A percentile compares a stretch with the other conserved stretches of the same genome.
These are phyloP conservation scores for Sphaerobolus stellatus DNA, from an alignment of 1,284 basidiomycete genomes.

Conservation along the genomic window DNA sequence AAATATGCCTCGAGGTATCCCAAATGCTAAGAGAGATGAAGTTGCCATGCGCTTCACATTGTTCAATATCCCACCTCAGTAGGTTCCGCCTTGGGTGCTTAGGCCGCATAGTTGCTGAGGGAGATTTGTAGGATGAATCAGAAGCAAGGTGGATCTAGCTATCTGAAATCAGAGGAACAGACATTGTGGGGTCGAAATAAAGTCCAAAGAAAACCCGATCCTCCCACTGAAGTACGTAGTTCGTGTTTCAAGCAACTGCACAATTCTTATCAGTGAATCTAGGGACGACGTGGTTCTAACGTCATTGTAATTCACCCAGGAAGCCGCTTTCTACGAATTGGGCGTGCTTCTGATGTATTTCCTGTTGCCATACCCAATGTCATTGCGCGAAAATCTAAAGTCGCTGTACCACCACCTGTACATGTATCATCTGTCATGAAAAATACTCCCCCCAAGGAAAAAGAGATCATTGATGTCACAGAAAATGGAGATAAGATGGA, in stretches of 20 bases:
- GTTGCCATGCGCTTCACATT: constrained; percentile 74
- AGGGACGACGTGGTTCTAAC: constrained; percentile 66
- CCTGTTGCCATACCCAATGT: constrained; percentile 76
- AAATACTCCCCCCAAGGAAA: background rate
- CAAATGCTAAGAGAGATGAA: constrained; percentile 75
- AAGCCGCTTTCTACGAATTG: constrained; percentile 83
- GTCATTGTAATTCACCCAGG: constrained; percentile 94
- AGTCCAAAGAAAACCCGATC: constrained; percentile 42
- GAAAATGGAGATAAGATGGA: constrained; percentile 1
- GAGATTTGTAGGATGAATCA: constrained; percentile 57
- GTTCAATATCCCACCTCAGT: constrained; percentile 78
- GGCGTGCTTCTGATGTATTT: constrained; percentile 84
- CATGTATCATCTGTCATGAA: constrained; percentile 1
- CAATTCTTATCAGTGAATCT: constrained; percentile 7
- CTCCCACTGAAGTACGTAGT: constrained; percentile 38
- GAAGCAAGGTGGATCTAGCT: constrained; percentile 71
- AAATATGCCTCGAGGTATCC: constrained; percentile 76
- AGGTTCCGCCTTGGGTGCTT: constrained; percentile 27
- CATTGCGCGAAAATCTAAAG: constrained; percentile 65
- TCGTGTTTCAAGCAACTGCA: background rate
- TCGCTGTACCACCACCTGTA: constrained; percentile 40
- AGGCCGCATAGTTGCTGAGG: constrained; percentile 2
- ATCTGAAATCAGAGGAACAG: constrained; percentile 69
- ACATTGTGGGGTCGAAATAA: constrained; percentile 72
- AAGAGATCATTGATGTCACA: background rate